These are phyloP conservation scores for Hylodesmum podocarpum DNA, from an alignment of 306 rosid genomes.

Conservation along the genomic window DNA sequence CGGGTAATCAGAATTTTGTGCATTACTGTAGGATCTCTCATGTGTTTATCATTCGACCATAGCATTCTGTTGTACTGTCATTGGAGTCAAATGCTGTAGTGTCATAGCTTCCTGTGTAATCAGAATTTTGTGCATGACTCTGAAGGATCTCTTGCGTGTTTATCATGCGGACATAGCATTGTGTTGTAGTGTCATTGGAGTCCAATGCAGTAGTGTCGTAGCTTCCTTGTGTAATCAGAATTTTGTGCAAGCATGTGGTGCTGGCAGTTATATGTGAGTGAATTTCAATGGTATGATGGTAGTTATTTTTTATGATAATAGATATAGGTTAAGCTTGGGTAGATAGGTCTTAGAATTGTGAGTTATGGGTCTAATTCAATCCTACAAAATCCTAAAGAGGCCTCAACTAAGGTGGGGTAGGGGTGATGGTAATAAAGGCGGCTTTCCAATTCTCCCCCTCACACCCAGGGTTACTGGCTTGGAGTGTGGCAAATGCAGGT, in stretches of 20 bases:
- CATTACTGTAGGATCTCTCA: slow-evolving; percentile 9
- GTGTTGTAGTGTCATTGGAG: background rate
- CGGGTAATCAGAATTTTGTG: background rate
- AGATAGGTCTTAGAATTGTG: too few species aligned
- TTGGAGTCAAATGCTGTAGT: background rate
- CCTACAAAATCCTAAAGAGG: too few species aligned
- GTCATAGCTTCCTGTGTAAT: too few species aligned
- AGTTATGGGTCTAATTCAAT: too few species aligned
- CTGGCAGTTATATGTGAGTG: background rate
- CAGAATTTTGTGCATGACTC: background rate
- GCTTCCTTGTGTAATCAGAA: background rate
- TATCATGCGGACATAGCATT: slow-evolving; percentile 9
- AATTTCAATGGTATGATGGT: background rate
- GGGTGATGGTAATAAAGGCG: too few species aligned
- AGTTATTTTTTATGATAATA: background rate
- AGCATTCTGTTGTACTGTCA: background rate
- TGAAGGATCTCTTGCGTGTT: slow-evolving; percentile 4
- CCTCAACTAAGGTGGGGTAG: too few species aligned
- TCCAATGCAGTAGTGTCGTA: background rate
- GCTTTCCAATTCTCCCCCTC: too few species aligned
- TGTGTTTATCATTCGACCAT: slow-evolving; percentile 14
- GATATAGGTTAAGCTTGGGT: background rate
- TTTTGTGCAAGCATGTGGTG: background rate
- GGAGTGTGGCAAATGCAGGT: too few species aligned
- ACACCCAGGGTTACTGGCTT: too few species aligned